Evolutionary conservation across 2,329 filamentous ascomycete species (phyloP), one percentile per base, ranked within the genome.

Genomic region (Sclerotinia subarctica): DNA sequence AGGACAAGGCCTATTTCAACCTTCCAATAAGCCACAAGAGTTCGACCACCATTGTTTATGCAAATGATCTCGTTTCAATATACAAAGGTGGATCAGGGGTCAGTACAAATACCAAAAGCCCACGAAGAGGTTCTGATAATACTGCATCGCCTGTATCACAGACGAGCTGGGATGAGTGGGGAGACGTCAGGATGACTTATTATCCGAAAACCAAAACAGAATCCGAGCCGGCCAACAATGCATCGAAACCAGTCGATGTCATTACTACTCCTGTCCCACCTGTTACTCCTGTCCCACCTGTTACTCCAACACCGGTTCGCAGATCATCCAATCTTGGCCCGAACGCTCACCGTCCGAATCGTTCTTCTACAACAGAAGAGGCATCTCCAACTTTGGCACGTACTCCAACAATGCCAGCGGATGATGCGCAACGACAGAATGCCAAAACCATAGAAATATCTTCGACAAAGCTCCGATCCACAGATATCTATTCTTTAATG

Each of bases 1-100:
- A 94, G 78, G 93, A 96, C 13, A 94, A 91, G 78, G 78, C 81
- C 3, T 76, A 79, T 44, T 80, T 80, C 67, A 74, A 71, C 63
- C 73, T 76, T 56, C 78, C 76, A 38, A 73, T 78, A 38, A 83
- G 84, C 67, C 72, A 69, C 32, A 74, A 76, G 77, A 76, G 64
- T 77, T 67, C 72, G 19, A 81, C 85, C 29, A 83, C 83, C 7
- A 82, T 85, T 44, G 85, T 91, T 78, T 89, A 92, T 78, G 91
- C 92, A n/a, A 94, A 94, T 72, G 93, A 99, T 78, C 81, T 99
- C 66, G 87, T 91, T 46, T 86, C 90, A 17, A 82, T 98, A 68
- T 88, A 90, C 64, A 89, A 89, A 67, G 83, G 85, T 32, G 84
- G 76, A n/a, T 75, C 73, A 57, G 75, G 76, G 5, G 74, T 78